These are phyloP conservation scores for Fraxinus baroniana DNA, from an alignment of 305 asterid species.

Conservation along the genomic window DNA sequence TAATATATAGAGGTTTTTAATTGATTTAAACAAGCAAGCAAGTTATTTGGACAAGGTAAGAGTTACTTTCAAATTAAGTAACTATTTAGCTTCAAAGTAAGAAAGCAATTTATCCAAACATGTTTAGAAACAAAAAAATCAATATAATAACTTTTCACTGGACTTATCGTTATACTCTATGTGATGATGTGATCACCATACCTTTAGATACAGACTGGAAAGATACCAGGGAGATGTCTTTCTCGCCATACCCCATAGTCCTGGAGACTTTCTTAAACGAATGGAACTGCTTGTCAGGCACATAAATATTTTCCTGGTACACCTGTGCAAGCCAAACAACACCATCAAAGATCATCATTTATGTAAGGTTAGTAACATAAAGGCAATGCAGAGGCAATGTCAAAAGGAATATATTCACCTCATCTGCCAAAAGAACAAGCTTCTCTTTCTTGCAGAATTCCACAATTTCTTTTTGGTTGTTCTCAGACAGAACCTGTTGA, in stretches of 20 bases:
- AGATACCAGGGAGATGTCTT: constrained; percentile 73
- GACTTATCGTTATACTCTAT: background rate
- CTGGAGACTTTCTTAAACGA: constrained; percentile 79
- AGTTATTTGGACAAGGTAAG: background rate
- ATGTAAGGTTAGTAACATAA: background rate
- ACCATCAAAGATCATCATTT: background rate
- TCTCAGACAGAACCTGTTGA: constrained; percentile 71
- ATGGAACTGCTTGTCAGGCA: constrained; percentile 80
- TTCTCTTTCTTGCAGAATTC: constrained; percentile 92
- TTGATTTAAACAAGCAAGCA: background rate
- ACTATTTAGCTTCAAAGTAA: background rate
- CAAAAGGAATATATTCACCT: constrained; percentile 43
- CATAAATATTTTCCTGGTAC: constrained; percentile 85
- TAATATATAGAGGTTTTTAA: background rate
- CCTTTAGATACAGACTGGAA: constrained; percentile 95
- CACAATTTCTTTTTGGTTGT: constrained; percentile 72
- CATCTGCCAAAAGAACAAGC: constrained; percentile 85
- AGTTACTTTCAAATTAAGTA: background rate
- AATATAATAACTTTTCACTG: background rate
- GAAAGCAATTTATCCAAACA: background rate
- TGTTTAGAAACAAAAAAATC: background rate
- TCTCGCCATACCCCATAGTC: constrained; percentile 80
- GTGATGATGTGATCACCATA: constrained; percentile 13
- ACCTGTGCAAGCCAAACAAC: constrained; percentile 49
- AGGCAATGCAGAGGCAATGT: background rate